Evolutionary conservation across 257 asterid species (phyloP).

Genomic region (Linaria vulgaris): DNA sequence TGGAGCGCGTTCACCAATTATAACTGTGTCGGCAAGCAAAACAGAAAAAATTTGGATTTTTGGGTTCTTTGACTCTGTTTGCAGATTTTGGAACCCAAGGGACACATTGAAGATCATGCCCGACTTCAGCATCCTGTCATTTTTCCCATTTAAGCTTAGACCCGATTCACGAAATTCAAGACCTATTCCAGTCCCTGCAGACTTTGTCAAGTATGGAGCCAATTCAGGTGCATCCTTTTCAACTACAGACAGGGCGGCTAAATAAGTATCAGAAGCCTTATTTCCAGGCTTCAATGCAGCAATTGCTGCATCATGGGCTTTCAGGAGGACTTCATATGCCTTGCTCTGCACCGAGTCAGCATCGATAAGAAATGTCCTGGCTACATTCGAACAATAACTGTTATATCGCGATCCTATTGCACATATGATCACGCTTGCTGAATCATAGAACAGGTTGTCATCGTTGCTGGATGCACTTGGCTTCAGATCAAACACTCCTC

Average conservation of each 20-base stretch:
- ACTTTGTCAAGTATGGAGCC: slow-evolving; percentile 54
- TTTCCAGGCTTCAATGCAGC: slow-evolving; percentile 59
- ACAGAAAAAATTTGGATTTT: slow-evolving; percentile 56
- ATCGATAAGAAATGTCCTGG: slow-evolving; percentile 68
- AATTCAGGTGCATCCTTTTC: slow-evolving; percentile 66
- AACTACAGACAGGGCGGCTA: slow-evolving; percentile 58
- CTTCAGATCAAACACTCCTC: slow-evolving; percentile 64
- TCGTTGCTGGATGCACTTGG: slow-evolving; percentile 80
- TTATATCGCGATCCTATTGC: slow-evolving; percentile 74
- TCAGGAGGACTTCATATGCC: slow-evolving; percentile 71
- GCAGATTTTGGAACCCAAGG: slow-evolving; percentile 70
- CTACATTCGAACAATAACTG: slow-evolving; percentile 75
- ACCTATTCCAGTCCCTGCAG: slow-evolving; percentile 85
- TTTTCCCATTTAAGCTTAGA: slow-evolving; percentile 53
- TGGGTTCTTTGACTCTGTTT: slow-evolving; percentile 42
- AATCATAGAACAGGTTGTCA: slow-evolving; percentile 52
- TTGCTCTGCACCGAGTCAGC: slow-evolving; percentile 48
- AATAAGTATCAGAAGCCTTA: slow-evolving; percentile 47
- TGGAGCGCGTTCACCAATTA: slow-evolving; percentile 37
- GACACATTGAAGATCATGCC: slow-evolving; percentile 79
- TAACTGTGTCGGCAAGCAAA: slow-evolving; percentile 74
- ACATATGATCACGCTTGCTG: slow-evolving; percentile 65
- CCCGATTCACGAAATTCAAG: slow-evolving; percentile 80
- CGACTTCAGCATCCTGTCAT: slow-evolving; percentile 52
- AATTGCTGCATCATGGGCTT: slow-evolving; percentile 73